Percentiles rank a stretch among this genome's conserved stretches.
These are phyloP conservation scores for Plasmodium vivax DNA, from an alignment of 169 alveolate genomes.

Conservation along the genomic window DNA sequence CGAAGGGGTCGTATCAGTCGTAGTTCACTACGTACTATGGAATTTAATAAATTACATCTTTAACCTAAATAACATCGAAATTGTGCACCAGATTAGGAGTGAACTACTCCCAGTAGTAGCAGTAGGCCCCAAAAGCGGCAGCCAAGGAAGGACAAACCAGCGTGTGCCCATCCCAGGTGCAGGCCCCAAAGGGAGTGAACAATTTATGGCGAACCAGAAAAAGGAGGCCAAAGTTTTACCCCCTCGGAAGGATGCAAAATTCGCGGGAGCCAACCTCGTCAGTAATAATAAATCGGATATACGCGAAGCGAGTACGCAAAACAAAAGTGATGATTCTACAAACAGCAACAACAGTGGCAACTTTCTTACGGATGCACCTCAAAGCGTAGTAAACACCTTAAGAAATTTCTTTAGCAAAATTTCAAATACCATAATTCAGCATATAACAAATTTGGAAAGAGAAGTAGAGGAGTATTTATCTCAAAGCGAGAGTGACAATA, in stretches of 20 bases:
- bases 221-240: neutral
- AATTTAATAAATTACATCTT: constrained; percentile 69
- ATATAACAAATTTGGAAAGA: constrained; percentile 56
- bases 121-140: neutral
- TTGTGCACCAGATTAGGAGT: constrained; percentile 25
- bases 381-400: constrained; percentile 9
- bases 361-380: neutral
- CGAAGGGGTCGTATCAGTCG: constrained; percentile 48
- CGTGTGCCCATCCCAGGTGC: neutral
- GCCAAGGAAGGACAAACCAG: neutral
- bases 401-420: constrained; percentile 15
- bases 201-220: neutral
- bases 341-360: neutral
- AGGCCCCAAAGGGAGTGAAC: neutral
- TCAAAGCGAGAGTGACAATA: neutral
- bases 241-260: neutral
- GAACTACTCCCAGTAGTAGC: constrained; percentile 22
- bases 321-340: neutral
- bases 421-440: constrained; percentile 31
- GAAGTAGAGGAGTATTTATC: constrained; percentile 34
- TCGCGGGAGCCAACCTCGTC: neutral
- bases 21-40: constrained; percentile 61
- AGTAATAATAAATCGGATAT: neutral
- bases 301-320: neutral
- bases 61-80: constrained; percentile 69